Evolutionary conservation across 768 basidiomycete species (phyloP).

Genomic region (Boletus bicolor): DNA sequence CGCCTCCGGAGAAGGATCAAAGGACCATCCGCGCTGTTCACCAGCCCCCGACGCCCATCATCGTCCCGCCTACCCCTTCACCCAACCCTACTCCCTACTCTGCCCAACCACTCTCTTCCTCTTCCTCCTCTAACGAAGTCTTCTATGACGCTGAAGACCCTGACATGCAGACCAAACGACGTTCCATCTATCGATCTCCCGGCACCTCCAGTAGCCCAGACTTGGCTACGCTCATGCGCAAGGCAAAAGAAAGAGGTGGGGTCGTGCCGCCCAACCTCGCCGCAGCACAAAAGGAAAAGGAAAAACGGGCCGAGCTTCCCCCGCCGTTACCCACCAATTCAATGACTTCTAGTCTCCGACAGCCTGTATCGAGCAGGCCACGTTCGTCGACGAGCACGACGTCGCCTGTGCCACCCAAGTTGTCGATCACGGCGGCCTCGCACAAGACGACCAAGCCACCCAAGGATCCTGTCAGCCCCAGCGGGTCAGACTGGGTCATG

Average conservation of each 20-base stretch:
- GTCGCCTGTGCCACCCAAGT: constrained; percentile 29
- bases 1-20: constrained; percentile 35
- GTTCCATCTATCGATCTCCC: constrained; percentile 82
- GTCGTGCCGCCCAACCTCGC: constrained; percentile 35
- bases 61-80: constrained; percentile 70
- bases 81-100: constrained; percentile 38
- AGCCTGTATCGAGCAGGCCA: constrained; percentile 31
- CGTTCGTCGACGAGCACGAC: constrained; percentile 43
- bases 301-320: constrained; percentile 38
- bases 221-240: constrained; percentile 79
- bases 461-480: constrained; percentile 34
- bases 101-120: constrained; percentile 34
- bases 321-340: constrained; percentile 42
- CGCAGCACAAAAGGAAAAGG: constrained; percentile 26
- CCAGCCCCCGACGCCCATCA: constrained; percentile 57
- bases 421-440: constrained; percentile 35
- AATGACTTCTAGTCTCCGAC: constrained; percentile 24
- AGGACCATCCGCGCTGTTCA: constrained; percentile 33
- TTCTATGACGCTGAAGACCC: constrained; percentile 64
- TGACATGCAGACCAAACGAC: constrained; percentile 70
- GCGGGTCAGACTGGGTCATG: constrained; percentile 46
- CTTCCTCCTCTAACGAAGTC: constrained; percentile 56
- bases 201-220: constrained; percentile 93
- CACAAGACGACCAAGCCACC: constrained; percentile 20
- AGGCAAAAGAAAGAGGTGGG: constrained; percentile 70